Conservation (phyloP, 2,329 filamentous ascomycete genomes). For the Didymosphaeria variabile region DNA sequence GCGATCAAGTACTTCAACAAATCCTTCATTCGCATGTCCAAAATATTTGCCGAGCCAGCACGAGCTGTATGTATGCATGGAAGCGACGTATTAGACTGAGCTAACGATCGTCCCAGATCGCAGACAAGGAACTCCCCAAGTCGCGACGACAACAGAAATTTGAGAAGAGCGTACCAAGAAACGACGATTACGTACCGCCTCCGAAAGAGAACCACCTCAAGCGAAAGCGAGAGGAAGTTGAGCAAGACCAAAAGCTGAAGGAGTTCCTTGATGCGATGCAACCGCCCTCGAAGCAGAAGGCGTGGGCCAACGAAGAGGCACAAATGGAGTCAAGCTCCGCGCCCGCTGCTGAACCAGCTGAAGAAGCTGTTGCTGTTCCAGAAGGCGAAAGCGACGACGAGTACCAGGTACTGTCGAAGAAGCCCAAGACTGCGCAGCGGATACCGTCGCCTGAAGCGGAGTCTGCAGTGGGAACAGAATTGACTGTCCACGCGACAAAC, state of each 20-base stretch:
- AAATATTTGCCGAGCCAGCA: slow-evolving; percentile 88
- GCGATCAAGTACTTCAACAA: slow-evolving; percentile 96
- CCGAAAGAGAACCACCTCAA: slow-evolving; percentile 62
- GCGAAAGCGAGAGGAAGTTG: slow-evolving; percentile 68
- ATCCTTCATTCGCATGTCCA: slow-evolving; percentile 95
- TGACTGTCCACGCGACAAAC: slow-evolving; percentile 7
- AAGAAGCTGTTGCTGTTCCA: slow-evolving; percentile 35
- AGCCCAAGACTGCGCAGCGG: slow-evolving; percentile 44
- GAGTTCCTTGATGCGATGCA: slow-evolving; percentile 90
- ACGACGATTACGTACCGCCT: slow-evolving; percentile 38
- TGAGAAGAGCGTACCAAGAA: slow-evolving; percentile 32
- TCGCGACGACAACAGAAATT: slow-evolving; percentile 43
- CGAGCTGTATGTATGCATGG: slow-evolving; percentile 68
- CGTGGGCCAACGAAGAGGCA: slow-evolving; percentile 66
- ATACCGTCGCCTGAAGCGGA: slow-evolving; percentile 18
- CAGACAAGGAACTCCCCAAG: slow-evolving; percentile 46
- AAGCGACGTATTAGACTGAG: slow-evolving; percentile 15
- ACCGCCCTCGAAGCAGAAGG: slow-evolving; percentile 69
- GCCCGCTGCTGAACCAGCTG: slow-evolving; percentile 28
- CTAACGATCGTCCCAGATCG: slow-evolving; percentile 42
- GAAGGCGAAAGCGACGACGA: slow-evolving; percentile 75
- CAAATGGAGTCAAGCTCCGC: slow-evolving; percentile 24
- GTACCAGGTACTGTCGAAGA: slow-evolving; percentile 71
- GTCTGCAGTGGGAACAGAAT: background rate
- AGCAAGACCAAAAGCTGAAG: slow-evolving; percentile 79